These are phyloP conservation scores for Tylopilus plumbeoviolaceoides DNA, from an alignment of 768 basidiomycete species.

Conservation along the genomic window DNA sequence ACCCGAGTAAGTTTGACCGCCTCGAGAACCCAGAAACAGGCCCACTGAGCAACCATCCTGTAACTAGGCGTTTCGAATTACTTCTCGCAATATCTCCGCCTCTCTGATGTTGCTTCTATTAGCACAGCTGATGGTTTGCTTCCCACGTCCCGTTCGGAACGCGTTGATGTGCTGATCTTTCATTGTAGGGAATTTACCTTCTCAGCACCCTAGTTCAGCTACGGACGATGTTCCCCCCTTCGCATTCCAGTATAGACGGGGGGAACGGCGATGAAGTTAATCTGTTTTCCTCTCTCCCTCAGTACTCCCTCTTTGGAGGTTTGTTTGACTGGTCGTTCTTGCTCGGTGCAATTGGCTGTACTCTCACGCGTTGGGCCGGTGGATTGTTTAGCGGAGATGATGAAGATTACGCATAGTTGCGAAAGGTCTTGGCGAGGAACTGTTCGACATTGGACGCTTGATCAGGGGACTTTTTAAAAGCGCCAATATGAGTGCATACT, in stretches of 20 bases:
- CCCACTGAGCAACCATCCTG: neutral
- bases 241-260: constrained; percentile 20
- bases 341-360: constrained; percentile 47
- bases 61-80: constrained; percentile 55
- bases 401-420: constrained; percentile 9
- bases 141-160: constrained; percentile 9
- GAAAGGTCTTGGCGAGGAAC: neutral
- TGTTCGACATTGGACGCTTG: neutral
- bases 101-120: constrained; percentile 74
- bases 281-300: constrained; percentile 69
- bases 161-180: neutral
- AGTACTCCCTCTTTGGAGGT: constrained; percentile 67
- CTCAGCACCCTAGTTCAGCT: constrained; percentile 81
- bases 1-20: constrained; percentile 43
- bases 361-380: constrained; percentile 51
- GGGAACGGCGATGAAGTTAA: constrained; percentile 32
- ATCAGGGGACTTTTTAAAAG: neutral
- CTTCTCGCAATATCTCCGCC: constrained; percentile 65
- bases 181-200: constrained; percentile 69
- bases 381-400: constrained; percentile 25
- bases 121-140: constrained; percentile 75
- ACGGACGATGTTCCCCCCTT: constrained; percentile 72
- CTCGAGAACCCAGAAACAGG: neutral
- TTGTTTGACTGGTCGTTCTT: constrained; percentile 76
- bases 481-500: neutral